Conservation (phyloP, 2,329 filamentous ascomycete species). For the Aureobasidium zeae region DNA sequence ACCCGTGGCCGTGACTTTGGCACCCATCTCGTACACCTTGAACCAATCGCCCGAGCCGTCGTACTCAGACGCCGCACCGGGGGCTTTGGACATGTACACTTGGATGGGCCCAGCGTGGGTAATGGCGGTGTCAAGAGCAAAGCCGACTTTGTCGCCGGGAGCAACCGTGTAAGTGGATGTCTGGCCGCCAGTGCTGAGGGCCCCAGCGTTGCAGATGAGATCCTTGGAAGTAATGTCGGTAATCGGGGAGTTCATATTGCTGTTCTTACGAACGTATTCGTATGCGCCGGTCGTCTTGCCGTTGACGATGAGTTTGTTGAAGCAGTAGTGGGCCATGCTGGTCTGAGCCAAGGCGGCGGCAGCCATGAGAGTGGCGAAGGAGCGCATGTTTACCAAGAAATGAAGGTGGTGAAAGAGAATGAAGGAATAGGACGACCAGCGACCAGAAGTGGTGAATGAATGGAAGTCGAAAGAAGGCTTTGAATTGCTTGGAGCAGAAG, state of each 20-base stretch:
- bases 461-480: constrained; percentile 7
- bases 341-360: constrained; percentile 26
- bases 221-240: constrained; percentile 27
- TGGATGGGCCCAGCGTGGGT: constrained; percentile 21
- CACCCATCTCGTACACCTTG: constrained; percentile 35
- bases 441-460: constrained; percentile 11
- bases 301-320: constrained; percentile 34
- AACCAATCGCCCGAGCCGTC: constrained; percentile 39
- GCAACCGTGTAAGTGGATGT: constrained; percentile 14
- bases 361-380: constrained; percentile 25
- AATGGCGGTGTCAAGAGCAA: constrained; percentile 20
- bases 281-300: constrained; percentile 36
- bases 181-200: constrained; percentile 25
- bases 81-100: constrained; percentile 30
- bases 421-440: constrained; percentile 13
- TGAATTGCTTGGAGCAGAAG: constrained; percentile 2
- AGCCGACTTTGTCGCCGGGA: constrained; percentile 18
- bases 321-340: constrained; percentile 24
- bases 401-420: constrained; percentile 6
- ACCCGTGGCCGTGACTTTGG: constrained; percentile 39
- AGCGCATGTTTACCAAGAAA: constrained; percentile 28
- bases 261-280: constrained; percentile 41
- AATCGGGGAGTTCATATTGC: constrained; percentile 29
- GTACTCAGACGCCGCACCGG: constrained; percentile 38
- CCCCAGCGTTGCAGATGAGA: constrained; percentile 31